Evolutionary conservation across 352 stramenopile species (phyloP), one percentile per base, ranked within the genome.

Genomic region (Peronospora farinosa): DNA sequence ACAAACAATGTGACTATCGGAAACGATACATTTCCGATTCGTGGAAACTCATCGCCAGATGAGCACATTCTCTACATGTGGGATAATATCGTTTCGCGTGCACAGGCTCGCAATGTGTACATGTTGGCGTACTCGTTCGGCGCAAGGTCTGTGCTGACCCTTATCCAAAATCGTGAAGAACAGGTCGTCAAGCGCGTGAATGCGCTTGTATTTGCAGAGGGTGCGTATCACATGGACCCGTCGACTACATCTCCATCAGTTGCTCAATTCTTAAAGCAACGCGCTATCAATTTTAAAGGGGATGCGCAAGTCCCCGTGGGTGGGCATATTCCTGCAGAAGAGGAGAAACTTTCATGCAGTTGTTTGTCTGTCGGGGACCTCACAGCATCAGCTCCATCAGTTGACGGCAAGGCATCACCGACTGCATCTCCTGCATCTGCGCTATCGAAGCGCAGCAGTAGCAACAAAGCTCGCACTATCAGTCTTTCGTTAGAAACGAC

Each of bases 391-490:
- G 52, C 28, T 13, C 46, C 45, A 40, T 56, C 54, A 51, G 37
- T 33, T 28, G 57, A 66, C 11, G 40, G 49, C 15, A 64, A 63
- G 19, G 15, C 57, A 15, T 54, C 60, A 0, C 51, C 57, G 21
- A 27, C 53, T 11, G 31, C 45, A n/a, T 49, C 64, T 15, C 48
- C 56, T 21, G 39, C 64, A 38, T 72, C 66, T n/a, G 63, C 62
- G 8, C 32, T 72, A 1, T 70, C 61, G 7, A 78, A 69, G 33
- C 53, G 68, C 53, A 63, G 57, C 23, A 84, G 72, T 57, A 86
- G 73, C 51, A 90, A 90, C 59, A 86, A 86, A 51, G 78, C 78
- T 5, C 65, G 76, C 6, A 90, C 78, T 33, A 86, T 90, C 60
- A 86, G 70, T 50, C 57, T 87, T 15, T 75, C 71, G 17, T 53